Conservation (phyloP, 768 basidiomycete species). For the Phallus indusiatus region DNA sequence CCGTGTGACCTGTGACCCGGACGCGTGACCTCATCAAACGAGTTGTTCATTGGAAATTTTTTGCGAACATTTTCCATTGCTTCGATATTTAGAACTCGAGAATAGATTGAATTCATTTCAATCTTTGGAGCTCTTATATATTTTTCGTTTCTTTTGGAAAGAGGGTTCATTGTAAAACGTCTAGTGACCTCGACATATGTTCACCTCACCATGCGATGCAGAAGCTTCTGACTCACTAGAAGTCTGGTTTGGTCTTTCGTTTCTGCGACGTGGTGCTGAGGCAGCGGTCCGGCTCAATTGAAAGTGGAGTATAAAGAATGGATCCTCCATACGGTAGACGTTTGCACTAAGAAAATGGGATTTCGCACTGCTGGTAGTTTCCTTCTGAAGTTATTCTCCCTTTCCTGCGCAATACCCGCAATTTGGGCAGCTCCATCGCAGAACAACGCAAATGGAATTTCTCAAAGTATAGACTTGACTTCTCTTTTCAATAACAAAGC, state of each 20-base stretch:
- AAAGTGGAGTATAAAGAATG: neutral
- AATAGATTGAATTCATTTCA: no score
- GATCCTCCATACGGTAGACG: neutral
- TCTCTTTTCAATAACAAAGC: constrained; percentile 4
- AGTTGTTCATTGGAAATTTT: no score
- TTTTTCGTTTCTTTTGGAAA: no score
- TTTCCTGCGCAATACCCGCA: neutral
- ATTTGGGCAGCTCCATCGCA: neutral
- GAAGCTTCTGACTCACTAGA: neutral
- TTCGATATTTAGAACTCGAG: no score
- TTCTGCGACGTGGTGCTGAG: neutral
- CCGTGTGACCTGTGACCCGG: no score
- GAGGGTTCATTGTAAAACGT: neutral
- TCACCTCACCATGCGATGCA: neutral
- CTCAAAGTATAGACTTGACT: neutral
- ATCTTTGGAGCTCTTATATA: no score
- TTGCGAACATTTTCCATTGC: no score
- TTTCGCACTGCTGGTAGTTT: neutral
- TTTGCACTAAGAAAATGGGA: neutral
- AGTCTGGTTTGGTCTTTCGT: neutral
- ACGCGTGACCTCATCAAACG: no score
- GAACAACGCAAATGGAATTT: neutral
- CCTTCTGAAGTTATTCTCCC: neutral
- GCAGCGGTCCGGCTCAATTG: neutral
- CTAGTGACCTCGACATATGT: neutral